Percentiles rank a stretch among this genome's conserved stretches.
Conservation (phyloP, 768 basidiomycete genomes). For the Boletus speciosus region DNA sequence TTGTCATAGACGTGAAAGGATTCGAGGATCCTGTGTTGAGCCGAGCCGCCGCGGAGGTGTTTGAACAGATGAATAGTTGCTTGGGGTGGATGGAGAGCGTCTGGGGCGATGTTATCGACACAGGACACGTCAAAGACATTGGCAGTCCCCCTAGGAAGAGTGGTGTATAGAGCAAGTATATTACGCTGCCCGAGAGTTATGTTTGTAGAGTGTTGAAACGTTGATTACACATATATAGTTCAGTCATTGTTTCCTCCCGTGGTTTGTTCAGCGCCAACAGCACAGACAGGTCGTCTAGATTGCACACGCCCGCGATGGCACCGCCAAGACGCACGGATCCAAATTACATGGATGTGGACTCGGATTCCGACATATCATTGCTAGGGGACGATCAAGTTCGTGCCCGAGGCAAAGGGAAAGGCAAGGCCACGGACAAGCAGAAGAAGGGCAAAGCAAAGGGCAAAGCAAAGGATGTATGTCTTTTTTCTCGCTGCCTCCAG, state of each 20-base stretch:
- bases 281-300: too few species aligned
- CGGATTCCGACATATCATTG: constrained; percentile 70
- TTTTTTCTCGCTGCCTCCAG: background rate
- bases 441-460: constrained; percentile 50
- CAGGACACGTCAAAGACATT: background rate
- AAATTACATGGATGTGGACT: constrained; percentile 55
- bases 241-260: background rate
- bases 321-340: constrained; percentile 26
- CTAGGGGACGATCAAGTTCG: constrained; percentile 47
- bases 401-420: constrained; percentile 56
- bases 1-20: constrained; percentile 45
- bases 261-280: background rate
- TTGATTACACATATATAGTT: background rate
- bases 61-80: constrained; percentile 38
- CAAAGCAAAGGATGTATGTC: constrained; percentile 34
- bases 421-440: constrained; percentile 48
- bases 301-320: constrained; percentile 15
- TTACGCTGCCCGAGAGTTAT: background rate
- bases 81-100: constrained; percentile 54
- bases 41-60: constrained; percentile 40
- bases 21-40: constrained; percentile 62
- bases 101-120: constrained; percentile 47
- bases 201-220: background rate
- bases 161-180: background rate
- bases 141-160: background rate